phyloP scores from a whole-genome alignment of 768 basidiomycete genomes.

The Pulveroboletus sp. region DNA sequence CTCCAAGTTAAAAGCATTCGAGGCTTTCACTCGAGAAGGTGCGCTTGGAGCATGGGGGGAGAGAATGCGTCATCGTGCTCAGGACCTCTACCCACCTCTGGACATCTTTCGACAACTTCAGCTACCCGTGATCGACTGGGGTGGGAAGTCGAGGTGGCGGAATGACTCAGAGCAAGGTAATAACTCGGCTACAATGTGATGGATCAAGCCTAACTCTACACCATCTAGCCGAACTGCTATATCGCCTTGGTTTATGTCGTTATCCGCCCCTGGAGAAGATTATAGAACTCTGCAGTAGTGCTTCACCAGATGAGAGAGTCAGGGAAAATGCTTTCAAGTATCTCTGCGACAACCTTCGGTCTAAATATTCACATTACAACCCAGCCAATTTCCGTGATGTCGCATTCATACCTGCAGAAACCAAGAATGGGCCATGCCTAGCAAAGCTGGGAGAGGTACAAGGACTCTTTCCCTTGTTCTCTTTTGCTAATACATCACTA shows the following conservation, averaged over 20 bases:
- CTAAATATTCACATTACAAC: constrained; percentile 42
- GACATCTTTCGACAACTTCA: no score
- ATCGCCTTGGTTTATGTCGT: constrained; percentile 59
- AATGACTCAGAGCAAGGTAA: no score
- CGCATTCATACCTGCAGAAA: constrained; percentile 3
- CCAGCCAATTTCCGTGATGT: constrained; percentile 32
- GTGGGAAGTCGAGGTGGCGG: no score
- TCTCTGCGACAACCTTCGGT: constrained; percentile 35
- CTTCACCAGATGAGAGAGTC: constrained; percentile 39
- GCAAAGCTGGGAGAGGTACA: constrained; percentile 1
- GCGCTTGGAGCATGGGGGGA: neutral
- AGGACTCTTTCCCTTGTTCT: neutral
- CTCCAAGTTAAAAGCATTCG: neutral
- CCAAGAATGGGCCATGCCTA: neutral
- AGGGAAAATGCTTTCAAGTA: constrained; percentile 66
- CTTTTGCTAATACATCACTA: no score
- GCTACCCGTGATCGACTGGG: no score
- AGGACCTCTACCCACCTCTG: no score
- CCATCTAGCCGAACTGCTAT: constrained; percentile 67
- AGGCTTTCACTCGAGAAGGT: constrained; percentile 54
- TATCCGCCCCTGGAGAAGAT: constrained; percentile 62
- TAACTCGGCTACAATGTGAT: constrained; percentile 22
- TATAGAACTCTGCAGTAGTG: constrained; percentile 50
- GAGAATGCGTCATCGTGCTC: no score
- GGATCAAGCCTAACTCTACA: neutral